phyloP scores from a whole-genome alignment of 2,329 filamentous ascomycete species.

The Xylogone sp. region DNA sequence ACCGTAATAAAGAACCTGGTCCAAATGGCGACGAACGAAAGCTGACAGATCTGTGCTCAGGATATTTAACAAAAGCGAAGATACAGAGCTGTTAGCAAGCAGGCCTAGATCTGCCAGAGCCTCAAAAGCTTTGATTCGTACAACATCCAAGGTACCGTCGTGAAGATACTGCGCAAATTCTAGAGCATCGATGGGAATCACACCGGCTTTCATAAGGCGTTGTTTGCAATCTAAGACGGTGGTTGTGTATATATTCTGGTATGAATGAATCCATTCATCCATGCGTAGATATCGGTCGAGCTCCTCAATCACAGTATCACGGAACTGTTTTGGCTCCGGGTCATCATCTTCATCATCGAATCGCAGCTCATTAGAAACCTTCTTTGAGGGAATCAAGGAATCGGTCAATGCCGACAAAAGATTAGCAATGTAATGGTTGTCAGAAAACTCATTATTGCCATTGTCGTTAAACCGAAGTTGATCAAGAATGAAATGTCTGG shows the following conservation, averaged over 20 bases:
- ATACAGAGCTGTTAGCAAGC: conserved; percentile 50
- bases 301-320: conserved; percentile 51
- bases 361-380: conserved; percentile 26
- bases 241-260: conserved; percentile 64
- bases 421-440: conserved; percentile 82
- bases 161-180: conserved; percentile 63
- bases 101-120: conserved; percentile 60
- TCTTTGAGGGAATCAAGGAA: conserved; percentile 49
- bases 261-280: conserved; percentile 66
- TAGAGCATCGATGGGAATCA: conserved; percentile 49
- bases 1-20: conserved; percentile 55
- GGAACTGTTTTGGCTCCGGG: conserved; percentile 36
- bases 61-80: conserved; percentile 53
- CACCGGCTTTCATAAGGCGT: conserved; percentile 59
- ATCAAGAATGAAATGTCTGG: conserved; percentile 81
- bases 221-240: conserved; percentile 59
- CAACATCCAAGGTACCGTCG: conserved; percentile 58
- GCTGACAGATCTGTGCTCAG: conserved; percentile 62
- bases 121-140: conserved; percentile 64
- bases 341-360: conserved; percentile 38
- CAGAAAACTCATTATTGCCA: conserved; percentile 81
- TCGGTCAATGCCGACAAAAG: conserved; percentile 64
- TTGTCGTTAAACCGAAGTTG: conserved; percentile 95
- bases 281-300: conserved; percentile 64
- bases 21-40: conserved; percentile 56